Base-by-base conservation (phyloP, 169 alveolate genomes). In the Plasmodium relictum region DNA sequence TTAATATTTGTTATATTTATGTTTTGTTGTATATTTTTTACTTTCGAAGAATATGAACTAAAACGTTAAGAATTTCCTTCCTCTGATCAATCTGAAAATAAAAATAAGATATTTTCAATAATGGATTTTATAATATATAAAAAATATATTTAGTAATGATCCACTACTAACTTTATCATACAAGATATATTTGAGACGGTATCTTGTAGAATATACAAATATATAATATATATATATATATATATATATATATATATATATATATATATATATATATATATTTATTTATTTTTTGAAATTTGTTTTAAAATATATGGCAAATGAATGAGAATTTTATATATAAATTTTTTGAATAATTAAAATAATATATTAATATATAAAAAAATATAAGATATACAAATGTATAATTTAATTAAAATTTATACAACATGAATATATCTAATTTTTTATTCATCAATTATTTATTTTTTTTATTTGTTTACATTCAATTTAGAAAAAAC, bases 11-110 rank as follows among this genome's bases (percentile, higher is more conserved):
- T 74, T 26, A 39, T 50, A 9, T 74, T 37, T 31, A 0, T 52
- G 24, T 45, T 41, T 24, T 65, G 9, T 48, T 9, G 31, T 69
- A 20, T 45, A 16, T 24, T 58, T 76, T 76, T 76, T 76, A 76
- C 89, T 76, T 76, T 65, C 65, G 76, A 76, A 76, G 68, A 48
- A 76, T 76, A 52, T 76, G 89, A 12, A 63, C 63, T 26, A 76
- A 65, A 9, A 76, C 89, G 69, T 76, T 76, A n/a, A 76, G 66
- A 58, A 76, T 76, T 76, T 76, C 89, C 89, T 70, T 76, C 73
- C 62, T 76, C 62, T 76, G 78, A 10, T 62, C 89, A 48, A 31
- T 62, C 89, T 76, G 37, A 42, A 68, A 74, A 74, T 52, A 62
- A 61, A 59, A 22, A 31, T 31, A 31, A 3, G 39, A 31, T 2